These are phyloP conservation scores for Geotrichum australiense DNA, from an alignment of 1,139 yeast genomes.

Conservation along the genomic window DNA sequence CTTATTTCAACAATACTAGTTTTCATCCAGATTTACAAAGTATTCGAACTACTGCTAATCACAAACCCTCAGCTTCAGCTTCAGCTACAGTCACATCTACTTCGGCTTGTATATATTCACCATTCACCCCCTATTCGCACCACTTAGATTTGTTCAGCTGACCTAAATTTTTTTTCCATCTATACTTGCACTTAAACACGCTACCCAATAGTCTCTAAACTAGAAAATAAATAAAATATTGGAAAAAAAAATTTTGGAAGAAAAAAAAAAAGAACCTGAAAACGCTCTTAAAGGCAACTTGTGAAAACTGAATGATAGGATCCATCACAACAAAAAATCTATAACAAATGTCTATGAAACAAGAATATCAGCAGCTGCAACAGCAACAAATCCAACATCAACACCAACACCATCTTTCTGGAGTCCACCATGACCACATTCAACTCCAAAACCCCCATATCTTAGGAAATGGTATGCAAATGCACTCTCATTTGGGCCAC, in stretches of 20 bases:
- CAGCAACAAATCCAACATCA: neutral
- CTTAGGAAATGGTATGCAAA: neutral
- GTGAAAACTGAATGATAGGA: neutral
- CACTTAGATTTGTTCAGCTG: no score
- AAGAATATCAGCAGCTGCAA: neutral
- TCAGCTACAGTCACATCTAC: no score
- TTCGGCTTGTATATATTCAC: no score
- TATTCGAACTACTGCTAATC: no score
- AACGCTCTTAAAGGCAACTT: neutral
- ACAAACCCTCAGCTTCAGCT: no score
- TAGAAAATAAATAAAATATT: neutral
- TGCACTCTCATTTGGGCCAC: no score
- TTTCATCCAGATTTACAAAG: no score
- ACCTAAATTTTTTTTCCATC: no score
- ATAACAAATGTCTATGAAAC: constrained; percentile 4
- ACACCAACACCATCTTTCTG: neutral
- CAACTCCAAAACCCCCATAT: constrained; percentile 3
- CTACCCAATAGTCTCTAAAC: no score
- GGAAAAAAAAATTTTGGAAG: neutral
- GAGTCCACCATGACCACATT: constrained; percentile 4
- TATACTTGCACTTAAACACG: no score
- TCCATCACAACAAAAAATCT: constrained; percentile 1
- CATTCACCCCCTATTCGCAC: no score
- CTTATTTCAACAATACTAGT: no score
- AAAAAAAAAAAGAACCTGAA: constrained; percentile 4